Base-by-base conservation (phyloP, 75 land plant species). In the Pinus albicaulis region DNA sequence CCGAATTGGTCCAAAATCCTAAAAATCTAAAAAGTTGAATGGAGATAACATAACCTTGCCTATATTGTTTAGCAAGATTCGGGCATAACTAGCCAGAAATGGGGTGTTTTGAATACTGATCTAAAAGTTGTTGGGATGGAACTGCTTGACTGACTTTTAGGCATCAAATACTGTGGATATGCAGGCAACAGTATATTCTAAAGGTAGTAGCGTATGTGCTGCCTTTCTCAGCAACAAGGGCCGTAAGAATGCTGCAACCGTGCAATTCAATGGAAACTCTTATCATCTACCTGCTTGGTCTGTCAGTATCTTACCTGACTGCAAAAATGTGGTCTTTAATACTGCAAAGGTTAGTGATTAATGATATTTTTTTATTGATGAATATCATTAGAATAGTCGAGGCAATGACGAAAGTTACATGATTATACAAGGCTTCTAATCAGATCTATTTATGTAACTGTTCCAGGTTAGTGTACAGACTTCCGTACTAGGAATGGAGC, bases 201-300 rank as follows among this genome's bases (percentile, higher is more conserved):
- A 70, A 36, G 25, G 70, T 17, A 16, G 55, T 48, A 57, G 58
- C 28, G 10, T 70, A 20, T 83, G 86, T 78, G 85, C 80, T 77
- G 85, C 86, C 24, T 84, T 84, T 57, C 80, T 84, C 12, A 72
- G 86, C 60, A 83, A 83, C 23, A 56, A 48, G 62, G 58, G 80
- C 56, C 5, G 56, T 26, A 62, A 56, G 63, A 41, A 78, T 3
- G 72, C 52, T 73, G 76, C 73, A 19, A 65, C 26, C 13, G 86
- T 84, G 8, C 25, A 78, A 60, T 84, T 84, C 68, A 82, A 74
- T 36, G 79, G 85, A 23, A 77, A 66, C 57, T 57, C 80, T 24
- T 84, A 82, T 56, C 16, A 79, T 31, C n/a, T 86, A 23, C 88
- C 88, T 38, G 76, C 86, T 57, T 86, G 88, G 88, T 86, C 88